Evolutionary conservation across 805 yeast genomes (phyloP).

Genomic region (Barnettozyma siamensis): DNA sequence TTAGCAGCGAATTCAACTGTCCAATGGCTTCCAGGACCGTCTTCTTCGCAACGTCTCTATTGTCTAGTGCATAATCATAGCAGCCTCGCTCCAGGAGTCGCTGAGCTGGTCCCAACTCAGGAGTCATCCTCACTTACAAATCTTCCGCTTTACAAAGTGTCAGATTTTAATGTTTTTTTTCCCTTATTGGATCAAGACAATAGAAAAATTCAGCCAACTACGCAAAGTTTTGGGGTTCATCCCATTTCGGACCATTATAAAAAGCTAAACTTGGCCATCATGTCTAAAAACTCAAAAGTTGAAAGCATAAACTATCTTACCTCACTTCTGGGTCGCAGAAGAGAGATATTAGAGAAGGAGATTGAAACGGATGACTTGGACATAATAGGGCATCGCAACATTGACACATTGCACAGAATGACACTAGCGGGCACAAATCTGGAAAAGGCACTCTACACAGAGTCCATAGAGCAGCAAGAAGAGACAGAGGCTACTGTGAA

Average conservation of each 20-base stretch:
- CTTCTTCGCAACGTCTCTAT: neutral
- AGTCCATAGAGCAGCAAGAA: constrained; percentile 31
- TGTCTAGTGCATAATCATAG: neutral
- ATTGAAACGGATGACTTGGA: neutral
- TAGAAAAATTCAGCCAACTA: neutral
- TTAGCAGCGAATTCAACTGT: neutral
- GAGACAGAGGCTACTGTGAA: constrained; percentile 27
- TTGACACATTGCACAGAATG: constrained; percentile 7
- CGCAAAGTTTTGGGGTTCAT: neutral
- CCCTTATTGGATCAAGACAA: constrained; percentile 6
- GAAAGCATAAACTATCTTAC: constrained; percentile 2
- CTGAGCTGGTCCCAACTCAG: neutral
- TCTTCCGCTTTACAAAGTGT: too few species aligned
- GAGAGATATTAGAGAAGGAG: constrained; percentile 1
- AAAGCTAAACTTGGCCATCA: neutral
- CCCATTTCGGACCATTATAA: too few species aligned
- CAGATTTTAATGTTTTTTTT: neutral
- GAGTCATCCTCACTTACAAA: neutral
- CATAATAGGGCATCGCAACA: neutral
- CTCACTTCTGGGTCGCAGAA: constrained; percentile 12
- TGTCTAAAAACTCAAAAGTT: neutral
- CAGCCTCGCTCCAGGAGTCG: neutral
- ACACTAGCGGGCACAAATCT: constrained; percentile 11
- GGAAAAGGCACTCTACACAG: constrained; percentile 29
- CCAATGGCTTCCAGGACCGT: constrained; percentile 2